Conservation (phyloP, 2,329 filamentous ascomycete genomes). For the Fusarium nurragi region DNA sequence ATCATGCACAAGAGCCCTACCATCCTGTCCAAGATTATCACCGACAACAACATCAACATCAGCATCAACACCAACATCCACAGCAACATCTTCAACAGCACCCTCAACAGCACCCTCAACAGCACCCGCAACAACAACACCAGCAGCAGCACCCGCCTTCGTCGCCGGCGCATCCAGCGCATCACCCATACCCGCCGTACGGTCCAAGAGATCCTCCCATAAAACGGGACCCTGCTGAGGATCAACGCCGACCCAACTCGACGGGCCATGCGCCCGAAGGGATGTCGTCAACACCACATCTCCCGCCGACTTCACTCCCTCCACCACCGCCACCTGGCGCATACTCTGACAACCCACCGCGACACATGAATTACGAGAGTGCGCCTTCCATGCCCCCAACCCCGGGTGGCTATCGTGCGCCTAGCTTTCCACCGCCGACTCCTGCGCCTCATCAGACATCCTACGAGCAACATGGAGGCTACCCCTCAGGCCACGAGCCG, state of each 20-base stretch:
- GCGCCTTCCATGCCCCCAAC: slow-evolving; percentile 57
- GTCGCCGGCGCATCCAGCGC: slow-evolving; percentile 52
- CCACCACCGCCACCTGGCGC: slow-evolving; percentile 46
- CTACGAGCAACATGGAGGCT: slow-evolving; percentile 51
- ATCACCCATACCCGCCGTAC: slow-evolving; percentile 57
- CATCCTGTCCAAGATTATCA: slow-evolving; percentile 65
- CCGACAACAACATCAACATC: slow-evolving; percentile 43
- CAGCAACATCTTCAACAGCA: slow-evolving; percentile 47
- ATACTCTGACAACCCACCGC: slow-evolving; percentile 58
- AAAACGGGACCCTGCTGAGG: slow-evolving; percentile 65
- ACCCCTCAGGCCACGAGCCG: slow-evolving; percentile 48
- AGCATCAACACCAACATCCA: slow-evolving; percentile 22
- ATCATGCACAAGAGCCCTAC: slow-evolving; percentile 65
- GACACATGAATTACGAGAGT: slow-evolving; percentile 65
- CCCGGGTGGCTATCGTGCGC: slow-evolving; percentile 54
- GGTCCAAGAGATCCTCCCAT: slow-evolving; percentile 61
- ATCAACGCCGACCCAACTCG: slow-evolving; percentile 63
- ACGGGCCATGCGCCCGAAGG: slow-evolving; percentile 56
- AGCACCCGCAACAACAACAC: slow-evolving; percentile 34
- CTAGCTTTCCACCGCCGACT: slow-evolving; percentile 55
- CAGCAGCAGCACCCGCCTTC: slow-evolving; percentile 48
- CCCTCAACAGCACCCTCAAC: slow-evolving; percentile 38
- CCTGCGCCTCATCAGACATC: slow-evolving; percentile 52
- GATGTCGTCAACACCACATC: slow-evolving; percentile 47
- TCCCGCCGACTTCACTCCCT: slow-evolving; percentile 46